phyloP scores from a whole-genome alignment of 2,329 filamentous ascomycete species.

The Fusarium citri region DNA sequence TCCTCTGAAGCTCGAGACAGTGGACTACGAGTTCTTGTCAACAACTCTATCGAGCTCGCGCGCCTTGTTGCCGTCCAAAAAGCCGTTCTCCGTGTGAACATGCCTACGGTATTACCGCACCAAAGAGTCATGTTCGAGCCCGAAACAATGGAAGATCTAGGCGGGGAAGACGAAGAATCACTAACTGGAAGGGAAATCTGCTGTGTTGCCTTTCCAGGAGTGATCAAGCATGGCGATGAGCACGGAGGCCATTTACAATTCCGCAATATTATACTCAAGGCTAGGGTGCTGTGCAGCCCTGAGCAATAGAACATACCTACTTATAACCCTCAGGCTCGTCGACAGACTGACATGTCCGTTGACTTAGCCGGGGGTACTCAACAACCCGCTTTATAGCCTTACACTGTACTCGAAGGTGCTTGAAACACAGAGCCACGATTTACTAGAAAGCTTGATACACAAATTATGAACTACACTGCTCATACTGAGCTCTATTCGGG shows the following conservation, averaged over 20 bases:
- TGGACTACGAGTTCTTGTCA: conserved; percentile 64
- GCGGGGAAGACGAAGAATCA: conserved; percentile 69
- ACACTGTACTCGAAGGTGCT: background rate
- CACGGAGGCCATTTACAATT: conserved; percentile 70
- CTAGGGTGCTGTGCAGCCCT: conserved; percentile 70
- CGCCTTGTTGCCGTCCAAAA: conserved; percentile 68
- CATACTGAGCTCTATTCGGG: background rate
- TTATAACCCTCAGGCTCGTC: background rate
- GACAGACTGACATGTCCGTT: background rate
- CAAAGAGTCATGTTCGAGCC: conserved; percentile 68
- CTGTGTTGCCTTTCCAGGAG: conserved; percentile 73
- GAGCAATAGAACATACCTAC: conserved; percentile 48
- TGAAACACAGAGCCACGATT: background rate
- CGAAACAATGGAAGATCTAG: conserved; percentile 73
- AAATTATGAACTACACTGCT: background rate
- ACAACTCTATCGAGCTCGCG: conserved; percentile 66
- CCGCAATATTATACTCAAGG: conserved; percentile 73
- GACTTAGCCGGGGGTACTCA: background rate
- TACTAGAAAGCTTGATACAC: background rate
- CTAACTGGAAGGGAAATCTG: conserved; percentile 65
- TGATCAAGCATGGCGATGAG: conserved; percentile 74
- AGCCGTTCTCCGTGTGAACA: conserved; percentile 66
- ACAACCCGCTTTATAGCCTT: background rate
- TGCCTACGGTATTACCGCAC: conserved; percentile 66
- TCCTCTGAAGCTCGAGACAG: conserved; percentile 61